Conservation (phyloP, 2,329 filamentous ascomycete genomes). For the Basipetospora chlamydospora region DNA sequence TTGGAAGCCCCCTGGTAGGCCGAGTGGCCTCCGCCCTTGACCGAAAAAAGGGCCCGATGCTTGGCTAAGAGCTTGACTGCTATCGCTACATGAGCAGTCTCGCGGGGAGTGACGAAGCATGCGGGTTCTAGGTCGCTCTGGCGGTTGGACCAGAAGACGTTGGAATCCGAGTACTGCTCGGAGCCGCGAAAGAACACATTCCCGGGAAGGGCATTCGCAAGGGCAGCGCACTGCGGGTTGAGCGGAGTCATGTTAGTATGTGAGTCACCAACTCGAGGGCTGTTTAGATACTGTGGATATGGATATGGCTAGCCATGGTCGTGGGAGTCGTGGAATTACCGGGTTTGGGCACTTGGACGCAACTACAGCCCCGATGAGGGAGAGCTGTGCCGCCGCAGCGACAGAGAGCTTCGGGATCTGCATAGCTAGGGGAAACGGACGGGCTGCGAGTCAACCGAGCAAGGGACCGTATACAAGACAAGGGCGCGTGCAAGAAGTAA, state of each 20-base stretch:
- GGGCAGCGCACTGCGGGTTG: slow-evolving; percentile 1
- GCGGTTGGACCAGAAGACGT: slow-evolving; percentile 4
- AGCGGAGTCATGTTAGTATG: too few species aligned
- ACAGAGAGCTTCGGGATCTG: background rate
- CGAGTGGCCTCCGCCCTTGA: slow-evolving; percentile 37
- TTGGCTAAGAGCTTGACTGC: slow-evolving; percentile 7
- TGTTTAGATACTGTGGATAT: too few species aligned
- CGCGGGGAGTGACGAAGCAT: slow-evolving; percentile 2
- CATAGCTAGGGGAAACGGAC: background rate
- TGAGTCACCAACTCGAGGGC: too few species aligned
- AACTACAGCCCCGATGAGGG: background rate
- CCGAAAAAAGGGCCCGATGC: slow-evolving; percentile 23
- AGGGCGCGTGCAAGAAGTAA: too few species aligned
- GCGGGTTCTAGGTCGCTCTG: slow-evolving; percentile 1
- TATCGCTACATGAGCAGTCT: background rate
- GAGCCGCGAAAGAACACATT: slow-evolving; percentile 1
- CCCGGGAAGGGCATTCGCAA: background rate
- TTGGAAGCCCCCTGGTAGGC: slow-evolving; percentile 23
- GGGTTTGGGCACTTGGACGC: background rate
- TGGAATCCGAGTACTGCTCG: background rate
- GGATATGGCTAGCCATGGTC: too few species aligned
- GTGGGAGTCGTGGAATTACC: too few species aligned
- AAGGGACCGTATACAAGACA: too few species aligned
- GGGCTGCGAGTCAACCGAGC: too few species aligned
- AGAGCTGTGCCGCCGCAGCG: background rate